Conservation (phyloP, 176 grass and related monocot genomes). For the Thalia dealbata region DNA sequence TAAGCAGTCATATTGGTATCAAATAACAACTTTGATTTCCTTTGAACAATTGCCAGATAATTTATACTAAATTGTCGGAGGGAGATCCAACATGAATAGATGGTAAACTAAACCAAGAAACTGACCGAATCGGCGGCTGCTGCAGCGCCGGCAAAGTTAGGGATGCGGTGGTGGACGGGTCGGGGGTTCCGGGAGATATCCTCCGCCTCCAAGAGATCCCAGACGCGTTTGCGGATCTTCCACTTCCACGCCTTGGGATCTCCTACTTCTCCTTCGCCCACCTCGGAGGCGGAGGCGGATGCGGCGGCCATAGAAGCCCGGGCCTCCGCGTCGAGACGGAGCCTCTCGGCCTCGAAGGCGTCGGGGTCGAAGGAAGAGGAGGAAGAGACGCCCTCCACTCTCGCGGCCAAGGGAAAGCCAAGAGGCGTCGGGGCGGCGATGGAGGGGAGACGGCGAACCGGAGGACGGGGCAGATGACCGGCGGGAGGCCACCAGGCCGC, state of each 20-base stretch:
- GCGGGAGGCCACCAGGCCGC: slow-evolving; percentile 3
- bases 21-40: neutral
- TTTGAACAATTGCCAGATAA: neutral
- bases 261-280: slow-evolving; percentile 11
- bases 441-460: neutral
- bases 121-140: slow-evolving; percentile 47
- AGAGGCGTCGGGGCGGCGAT: neutral
- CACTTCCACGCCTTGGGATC: slow-evolving; percentile 78
- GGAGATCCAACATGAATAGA: neutral
- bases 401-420: neutral
- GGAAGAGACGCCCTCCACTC: slow-evolving; percentile 10
- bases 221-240: slow-evolving; percentile 60
- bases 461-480: neutral
- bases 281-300: neutral
- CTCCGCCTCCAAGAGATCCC: slow-evolving; percentile 70
- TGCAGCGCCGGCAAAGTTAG: slow-evolving; percentile 69
- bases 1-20: neutral
- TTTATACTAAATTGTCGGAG: neutral
- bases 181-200: slow-evolving; percentile 60
- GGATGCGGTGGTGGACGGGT: slow-evolving; percentile 91
- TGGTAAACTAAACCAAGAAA: neutral
- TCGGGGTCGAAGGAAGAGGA: slow-evolving; percentile 45
- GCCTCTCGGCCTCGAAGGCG: slow-evolving; percentile 60
- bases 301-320: slow-evolving; percentile 49
- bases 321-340: slow-evolving; percentile 62